phyloP scores from a whole-genome alignment of 1,284 basidiomycete species.

The Microbotryum lychnidis-dioicae region DNA sequence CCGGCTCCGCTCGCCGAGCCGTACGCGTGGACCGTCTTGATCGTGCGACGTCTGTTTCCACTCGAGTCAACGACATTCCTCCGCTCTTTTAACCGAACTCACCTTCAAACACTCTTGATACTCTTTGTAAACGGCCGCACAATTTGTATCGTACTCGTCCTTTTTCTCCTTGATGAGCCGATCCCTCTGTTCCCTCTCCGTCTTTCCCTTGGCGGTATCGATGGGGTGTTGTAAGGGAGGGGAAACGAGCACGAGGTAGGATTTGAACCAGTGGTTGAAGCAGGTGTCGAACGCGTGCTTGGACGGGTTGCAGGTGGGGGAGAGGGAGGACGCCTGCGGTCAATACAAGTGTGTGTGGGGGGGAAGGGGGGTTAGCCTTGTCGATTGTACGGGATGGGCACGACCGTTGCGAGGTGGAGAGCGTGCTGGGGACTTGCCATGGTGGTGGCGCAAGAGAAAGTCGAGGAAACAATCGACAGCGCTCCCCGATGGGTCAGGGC shows the following conservation, averaged over 20 bases:
- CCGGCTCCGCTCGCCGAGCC: neutral
- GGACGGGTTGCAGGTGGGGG: conserved; percentile 62
- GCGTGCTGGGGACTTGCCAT: no score
- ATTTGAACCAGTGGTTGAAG: conserved; percentile 94
- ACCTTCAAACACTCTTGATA: conserved; percentile 76
- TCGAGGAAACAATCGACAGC: no score
- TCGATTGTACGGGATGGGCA: no score
- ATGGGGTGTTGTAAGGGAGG: conserved; percentile 12
- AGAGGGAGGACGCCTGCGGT: conserved; percentile 18
- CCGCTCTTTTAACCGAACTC: conserved; percentile 16
- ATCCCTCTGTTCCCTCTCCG: conserved; percentile 45
- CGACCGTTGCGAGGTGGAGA: neutral
- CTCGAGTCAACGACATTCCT: no score
- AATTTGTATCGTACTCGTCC: conserved; percentile 70
- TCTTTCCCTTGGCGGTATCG: conserved; percentile 37
- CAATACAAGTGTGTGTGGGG: no score
- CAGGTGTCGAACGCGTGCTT: conserved; percentile 85
- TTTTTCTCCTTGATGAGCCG: conserved; percentile 45
- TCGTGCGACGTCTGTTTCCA: neutral
- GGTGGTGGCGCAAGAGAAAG: no score
- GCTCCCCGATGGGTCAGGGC: no score
- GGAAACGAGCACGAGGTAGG: conserved; percentile 53
- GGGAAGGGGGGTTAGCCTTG: no score
- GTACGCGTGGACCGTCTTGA: neutral
- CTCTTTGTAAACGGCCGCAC: conserved; percentile 67